Percentiles rank a stretch among this genome's conserved stretches.
Evolutionary conservation across 106 monocot genomes (phyloP).

Genomic region (Dendrobium officinale): DNA sequence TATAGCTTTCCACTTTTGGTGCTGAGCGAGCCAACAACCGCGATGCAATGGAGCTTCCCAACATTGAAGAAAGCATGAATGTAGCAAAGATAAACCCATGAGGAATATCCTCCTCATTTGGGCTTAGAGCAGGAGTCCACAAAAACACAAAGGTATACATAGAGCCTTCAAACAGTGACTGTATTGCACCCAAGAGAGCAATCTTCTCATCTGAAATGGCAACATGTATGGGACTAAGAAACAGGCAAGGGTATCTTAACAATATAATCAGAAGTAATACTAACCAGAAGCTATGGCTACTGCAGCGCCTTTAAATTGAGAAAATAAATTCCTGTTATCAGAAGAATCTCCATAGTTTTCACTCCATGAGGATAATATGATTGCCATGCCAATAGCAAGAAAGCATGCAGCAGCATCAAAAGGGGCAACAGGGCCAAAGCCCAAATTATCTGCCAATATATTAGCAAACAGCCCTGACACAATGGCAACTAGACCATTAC

Average conservation of each 20-base stretch:
- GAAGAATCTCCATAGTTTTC: slow-evolving; percentile 98
- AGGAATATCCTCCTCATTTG: slow-evolving; percentile 93
- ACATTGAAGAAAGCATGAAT: slow-evolving; percentile 97
- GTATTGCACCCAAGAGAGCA: slow-evolving; percentile 95
- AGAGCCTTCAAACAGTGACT: slow-evolving; percentile 93
- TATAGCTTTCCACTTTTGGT: slow-evolving; percentile 89
- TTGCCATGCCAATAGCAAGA: slow-evolving; percentile 91
- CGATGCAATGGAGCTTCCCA: slow-evolving; percentile 94
- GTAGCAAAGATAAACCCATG: slow-evolving; percentile 98
- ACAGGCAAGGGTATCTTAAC: background rate
- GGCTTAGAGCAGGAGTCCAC: slow-evolving; percentile 96
- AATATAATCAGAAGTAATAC: slow-evolving; percentile 7
- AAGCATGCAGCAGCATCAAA: slow-evolving; percentile 96
- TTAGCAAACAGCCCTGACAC: slow-evolving; percentile 80
- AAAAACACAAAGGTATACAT: slow-evolving; percentile 98
- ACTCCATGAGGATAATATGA: slow-evolving; percentile 81
- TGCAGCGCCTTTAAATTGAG: slow-evolving; percentile 86
- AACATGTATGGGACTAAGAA: background rate
- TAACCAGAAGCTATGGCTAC: slow-evolving; percentile 89
- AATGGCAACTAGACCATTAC: slow-evolving; percentile 92
- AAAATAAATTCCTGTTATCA: slow-evolving; percentile 69
- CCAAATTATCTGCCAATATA: slow-evolving; percentile 71
- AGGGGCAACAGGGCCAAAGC: slow-evolving; percentile 90
- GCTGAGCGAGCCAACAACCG: slow-evolving; percentile 58
- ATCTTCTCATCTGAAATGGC: slow-evolving; percentile 83